Percentiles rank a stretch among this genome's conserved stretches.
Conservation (phyloP, 1,284 basidiomycete genomes). For the Rhizopogon hawkerae region DNA sequence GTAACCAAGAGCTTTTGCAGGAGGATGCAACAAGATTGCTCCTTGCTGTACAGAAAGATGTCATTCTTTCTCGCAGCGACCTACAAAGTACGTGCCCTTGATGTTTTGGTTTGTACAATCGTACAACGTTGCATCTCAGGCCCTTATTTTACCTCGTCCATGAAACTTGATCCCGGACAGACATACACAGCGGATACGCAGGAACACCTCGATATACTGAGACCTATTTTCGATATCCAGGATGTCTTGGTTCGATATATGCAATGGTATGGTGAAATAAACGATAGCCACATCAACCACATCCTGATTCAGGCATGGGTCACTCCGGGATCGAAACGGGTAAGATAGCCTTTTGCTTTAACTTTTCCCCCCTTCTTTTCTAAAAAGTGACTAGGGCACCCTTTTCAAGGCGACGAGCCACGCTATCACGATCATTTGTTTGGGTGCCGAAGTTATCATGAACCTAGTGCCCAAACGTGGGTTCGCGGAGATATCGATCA, state of each 20-base stretch:
- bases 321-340: constrained; percentile 28
- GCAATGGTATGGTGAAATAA: constrained; percentile 15
- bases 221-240: background rate
- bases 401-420: constrained; percentile 17
- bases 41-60: constrained; percentile 25
- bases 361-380: constrained; percentile 1
- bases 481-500: constrained; percentile 10
- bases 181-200: background rate
- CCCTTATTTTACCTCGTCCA: constrained; percentile 24
- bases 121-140: constrained; percentile 10
- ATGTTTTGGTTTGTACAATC: background rate
- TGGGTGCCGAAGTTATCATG: constrained; percentile 18
- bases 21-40: constrained; percentile 25
- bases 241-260: background rate
- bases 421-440: constrained; percentile 18
- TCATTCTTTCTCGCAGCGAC: constrained; percentile 17
- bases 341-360: constrained; percentile 10
- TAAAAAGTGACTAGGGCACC: constrained; percentile 15
- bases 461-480: constrained; percentile 21
- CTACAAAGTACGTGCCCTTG: background rate
- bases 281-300: constrained; percentile 19
- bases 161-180: background rate
- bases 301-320: constrained; percentile 29
- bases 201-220: background rate
- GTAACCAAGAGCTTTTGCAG: constrained; percentile 29